Conservation (phyloP, 2,329 filamentous ascomycete species). For the Incumbomyces lentus region DNA sequence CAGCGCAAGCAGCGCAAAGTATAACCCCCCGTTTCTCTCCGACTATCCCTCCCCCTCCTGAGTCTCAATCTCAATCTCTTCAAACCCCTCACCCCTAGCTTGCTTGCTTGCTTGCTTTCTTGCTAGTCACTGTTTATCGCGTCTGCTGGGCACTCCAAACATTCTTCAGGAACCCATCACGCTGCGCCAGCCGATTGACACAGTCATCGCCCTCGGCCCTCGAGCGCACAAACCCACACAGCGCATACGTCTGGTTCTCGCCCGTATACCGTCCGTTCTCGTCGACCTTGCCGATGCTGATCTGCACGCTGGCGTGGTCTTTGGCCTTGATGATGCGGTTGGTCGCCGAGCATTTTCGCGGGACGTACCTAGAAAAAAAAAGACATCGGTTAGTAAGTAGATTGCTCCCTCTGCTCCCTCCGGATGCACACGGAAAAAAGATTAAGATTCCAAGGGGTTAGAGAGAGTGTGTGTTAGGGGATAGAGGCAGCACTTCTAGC, state of each 20-base stretch:
- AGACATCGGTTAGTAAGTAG: too few species aligned
- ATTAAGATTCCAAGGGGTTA: too few species aligned
- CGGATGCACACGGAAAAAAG: too few species aligned
- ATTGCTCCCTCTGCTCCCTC: too few species aligned
- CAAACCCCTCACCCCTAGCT: neutral
- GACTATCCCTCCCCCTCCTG: neutral
- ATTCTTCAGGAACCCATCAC: conserved; percentile 91
- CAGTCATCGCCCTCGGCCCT: conserved; percentile 97
- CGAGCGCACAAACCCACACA: conserved; percentile 93
- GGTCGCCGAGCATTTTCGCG: conserved; percentile 96
- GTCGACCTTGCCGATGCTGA: conserved; percentile 95
- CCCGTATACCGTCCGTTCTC: conserved; percentile 95
- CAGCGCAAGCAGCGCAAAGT: too few species aligned
- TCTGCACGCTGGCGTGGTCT: conserved; percentile 97
- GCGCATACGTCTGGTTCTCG: conserved; percentile 95
- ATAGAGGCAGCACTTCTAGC: too few species aligned
- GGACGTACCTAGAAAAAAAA: conserved; percentile 65
- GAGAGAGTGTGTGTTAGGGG: too few species aligned
- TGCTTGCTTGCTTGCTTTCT: too few species aligned
- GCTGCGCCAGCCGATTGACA: conserved; percentile 89
- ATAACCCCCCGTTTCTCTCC: neutral
- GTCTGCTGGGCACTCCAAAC: conserved; percentile 65
- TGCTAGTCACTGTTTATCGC: conserved; percentile 14
- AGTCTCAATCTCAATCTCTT: neutral
- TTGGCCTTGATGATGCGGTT: conserved; percentile 99